Conservation (phyloP, 306 rosid species). For the Geum urbanum region DNA sequence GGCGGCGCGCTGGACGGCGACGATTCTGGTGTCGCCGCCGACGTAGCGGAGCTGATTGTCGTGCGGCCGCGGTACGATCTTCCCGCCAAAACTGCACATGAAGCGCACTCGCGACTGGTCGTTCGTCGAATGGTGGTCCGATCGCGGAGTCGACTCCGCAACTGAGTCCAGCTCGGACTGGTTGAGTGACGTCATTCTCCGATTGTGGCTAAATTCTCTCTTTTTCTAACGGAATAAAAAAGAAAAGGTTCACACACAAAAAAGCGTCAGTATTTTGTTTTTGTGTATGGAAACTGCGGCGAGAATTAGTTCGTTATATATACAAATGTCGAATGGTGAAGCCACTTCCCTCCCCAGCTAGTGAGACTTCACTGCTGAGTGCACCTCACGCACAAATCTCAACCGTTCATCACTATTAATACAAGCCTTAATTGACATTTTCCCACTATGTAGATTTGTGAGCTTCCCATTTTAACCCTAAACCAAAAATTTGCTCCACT, state of each 20-base stretch:
- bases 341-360: too few relatives aligned
- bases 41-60: slow-evolving; percentile 95
- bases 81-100: slow-evolving; percentile 99
- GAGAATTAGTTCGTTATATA: not conserved
- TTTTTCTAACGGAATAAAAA: too few relatives aligned
- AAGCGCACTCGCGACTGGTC: slow-evolving; percentile 62
- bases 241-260: not conserved
- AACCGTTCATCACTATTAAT: too few relatives aligned
- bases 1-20: slow-evolving; percentile 65
- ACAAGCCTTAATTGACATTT: too few relatives aligned
- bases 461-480: too few relatives aligned
- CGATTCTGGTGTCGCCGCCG: slow-evolving; percentile 92
- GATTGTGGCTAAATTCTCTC: not conserved
- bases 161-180: slow-evolving; percentile 59
- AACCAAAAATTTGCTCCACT: too few relatives aligned
- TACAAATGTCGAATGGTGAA: too few relatives aligned
- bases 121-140: slow-evolving; percentile 35
- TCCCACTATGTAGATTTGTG: too few relatives aligned
- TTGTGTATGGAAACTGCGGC: not conserved
- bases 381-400: too few relatives aligned
- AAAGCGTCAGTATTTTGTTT: not conserved
- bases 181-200: slow-evolving; percentile 52
- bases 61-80: slow-evolving; percentile 79
- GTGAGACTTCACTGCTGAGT: too few relatives aligned
- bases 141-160: slow-evolving; percentile 71